Base-by-base conservation (phyloP, 176 grass and related monocot genomes). In the Raddia distichophylla region DNA sequence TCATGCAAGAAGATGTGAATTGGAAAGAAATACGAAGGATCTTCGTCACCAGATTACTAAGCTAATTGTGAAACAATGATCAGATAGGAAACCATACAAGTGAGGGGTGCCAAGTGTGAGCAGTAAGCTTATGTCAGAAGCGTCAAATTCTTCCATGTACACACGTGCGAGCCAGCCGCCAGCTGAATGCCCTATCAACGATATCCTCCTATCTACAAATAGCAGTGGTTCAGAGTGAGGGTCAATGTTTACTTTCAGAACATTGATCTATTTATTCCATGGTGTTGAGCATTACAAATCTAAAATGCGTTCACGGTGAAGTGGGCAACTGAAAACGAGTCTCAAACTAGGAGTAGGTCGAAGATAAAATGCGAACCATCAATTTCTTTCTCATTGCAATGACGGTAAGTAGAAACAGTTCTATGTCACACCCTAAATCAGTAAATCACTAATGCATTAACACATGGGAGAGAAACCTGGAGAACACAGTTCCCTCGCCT, bases 111-210 rank as follows among this genome's bases (percentile, higher is more conserved):
- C 96, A 80, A 98, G 96, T 72, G 96, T 98, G 42, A 98, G 88
- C 40, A 95, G 76, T 19, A 95, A 71, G 44, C 90, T 92, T 44
- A 95, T 91, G 59, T 95, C 79, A 34, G 88, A 89, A 49, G 71
- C 37, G 43, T 89, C 88, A 46, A 91, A 95, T 75, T 98, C 91
- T 53, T 90, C 78, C 86, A 93, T 80, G 79, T 98, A 98, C 18
- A 98, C 81, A 0, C 96, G 93, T 0, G 92, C 90, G 0, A 98
- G 93, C 90, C 96, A 98, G 14, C 96, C 93, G 14, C 96, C 93
- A 45, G 96, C 96, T 8, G 96, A 98, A 91, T 98, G 96, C 49
- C 90, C 96, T 77, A 98, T 88, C 73, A 98, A 50, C 60, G 96
- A 91, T 70, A 98, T 62, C 53, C 72, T 81, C n/a, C 67, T 81